Percentiles rank a stretch among this genome's conserved stretches.
Evolutionary conservation across 257 asterid genomes (phyloP).

Genomic region (Perilla frutescens): DNA sequence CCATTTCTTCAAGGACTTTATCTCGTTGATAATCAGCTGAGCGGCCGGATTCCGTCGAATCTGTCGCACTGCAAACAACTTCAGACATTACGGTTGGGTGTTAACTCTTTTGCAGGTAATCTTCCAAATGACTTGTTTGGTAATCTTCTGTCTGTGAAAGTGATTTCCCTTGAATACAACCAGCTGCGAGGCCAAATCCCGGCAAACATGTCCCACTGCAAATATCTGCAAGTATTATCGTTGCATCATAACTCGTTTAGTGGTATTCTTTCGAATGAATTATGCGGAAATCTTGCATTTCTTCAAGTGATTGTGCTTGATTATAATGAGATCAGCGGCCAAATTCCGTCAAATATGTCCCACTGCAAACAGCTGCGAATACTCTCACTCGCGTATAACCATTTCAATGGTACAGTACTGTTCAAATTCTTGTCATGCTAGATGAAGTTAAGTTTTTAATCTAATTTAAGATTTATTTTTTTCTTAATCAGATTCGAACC

Average conservation of each 20-base stretch:
- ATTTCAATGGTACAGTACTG: neutral
- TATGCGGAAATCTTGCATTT: slow-evolving; percentile 9
- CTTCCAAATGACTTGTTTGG: neutral
- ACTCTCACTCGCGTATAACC: neutral
- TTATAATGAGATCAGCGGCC: neutral
- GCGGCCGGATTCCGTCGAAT: slow-evolving; percentile 18
- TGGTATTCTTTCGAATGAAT: too few relatives aligned
- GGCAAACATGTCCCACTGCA: too few relatives aligned
- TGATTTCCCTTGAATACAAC: too few relatives aligned
- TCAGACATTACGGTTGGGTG: neutral
- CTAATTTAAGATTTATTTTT: too few relatives aligned
- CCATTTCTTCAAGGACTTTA: slow-evolving; percentile 9
- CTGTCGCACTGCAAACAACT: slow-evolving; percentile 4
- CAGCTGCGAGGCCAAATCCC: too few relatives aligned
- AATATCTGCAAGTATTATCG: too few relatives aligned
- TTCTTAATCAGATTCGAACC: too few relatives aligned
- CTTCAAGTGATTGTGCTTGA: neutral
- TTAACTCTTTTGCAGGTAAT: slow-evolving; percentile 8
- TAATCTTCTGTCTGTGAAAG: too few relatives aligned
- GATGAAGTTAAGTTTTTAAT: neutral
- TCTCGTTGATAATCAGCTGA: neutral
- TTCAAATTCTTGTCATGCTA: neutral
- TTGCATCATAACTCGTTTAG: too few relatives aligned
- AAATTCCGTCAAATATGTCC: slow-evolving; percentile 22
- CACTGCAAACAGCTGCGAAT: neutral